Base-by-base conservation (phyloP, 1,139 yeast species). In the Yamadazyma spencermartinsiae region DNA sequence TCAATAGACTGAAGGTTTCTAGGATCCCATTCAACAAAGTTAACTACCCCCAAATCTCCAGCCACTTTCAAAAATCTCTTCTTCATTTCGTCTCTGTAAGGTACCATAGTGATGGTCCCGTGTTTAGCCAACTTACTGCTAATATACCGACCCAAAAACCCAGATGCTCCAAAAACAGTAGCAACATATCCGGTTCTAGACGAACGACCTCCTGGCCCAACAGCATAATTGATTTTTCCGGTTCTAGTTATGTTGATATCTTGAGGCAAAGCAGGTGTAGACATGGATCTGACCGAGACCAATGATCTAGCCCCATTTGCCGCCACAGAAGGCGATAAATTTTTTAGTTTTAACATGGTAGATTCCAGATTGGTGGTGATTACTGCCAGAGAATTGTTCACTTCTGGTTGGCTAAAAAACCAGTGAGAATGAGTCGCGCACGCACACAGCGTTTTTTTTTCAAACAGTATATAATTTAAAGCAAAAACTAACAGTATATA, bases 121-220 rank as follows among this genome's bases (percentile, higher is more conserved):
- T 85, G 90, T 56, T 82, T 74, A 45, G 90, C 95, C 52, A 87
- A 69, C 55, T 82, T 85, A 31, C 92, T 70, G 12, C 79, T 75
- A 46, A 87, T 63, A 51, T 84, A 78, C 40, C 89, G 78, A 28
- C 96, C 96, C 44, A 87, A 68, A 61, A 83, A 82, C 1, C 96
- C 95, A 37, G 80, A 66, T 25, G 86, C 89, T 10, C 96, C 96
- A 55, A 87, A 87, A 3, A 87, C 92, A 5, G 96, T 86, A 20
- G 92, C 95, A 5, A 92, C 86, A 65, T 81, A 86, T 2, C 96
- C 96, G n/a, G 92, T 82, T 68, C 95, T 76, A 27, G 95, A 86
- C 8, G 95, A 84, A 46, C 88, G 76, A 30, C 96, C 95, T 33
- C 95, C 95, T 36, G 79, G 66, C 43, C 96, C 96, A 29, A 73